Base-by-base conservation (phyloP, 78 protist genomes). In the Dictyostelium brefeldianum region DNA sequence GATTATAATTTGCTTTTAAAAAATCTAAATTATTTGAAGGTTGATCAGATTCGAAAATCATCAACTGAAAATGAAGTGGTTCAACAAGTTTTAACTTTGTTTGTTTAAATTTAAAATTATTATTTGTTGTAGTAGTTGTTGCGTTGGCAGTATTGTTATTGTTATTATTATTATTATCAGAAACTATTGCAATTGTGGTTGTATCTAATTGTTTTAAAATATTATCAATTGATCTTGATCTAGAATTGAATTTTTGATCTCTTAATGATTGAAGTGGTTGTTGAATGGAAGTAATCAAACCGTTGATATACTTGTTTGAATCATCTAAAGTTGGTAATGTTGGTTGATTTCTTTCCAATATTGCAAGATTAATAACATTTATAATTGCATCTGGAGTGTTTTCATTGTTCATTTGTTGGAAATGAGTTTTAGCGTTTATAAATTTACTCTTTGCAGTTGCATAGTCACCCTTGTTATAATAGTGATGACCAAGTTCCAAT, bases 341-440 rank as follows among this genome's bases (percentile, higher is more conserved):
- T 62, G 83, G 93, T 1, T 15, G n/a, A 9, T 65, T 47, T 27
- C 36, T 77, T 31, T 77, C 84, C 1, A 87, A 14, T 0, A 65
- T 36, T 1, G 85, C 78, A 11, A 87, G 17, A 50, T 87, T 87
- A 15, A 87, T 9, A 31, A 54, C 3, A 11, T 87, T 87, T 50
- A 87, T 64, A 14, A 87, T 31, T 17, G 93, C 83, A 36, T 87
- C 93, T 29, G 84, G 93, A 65, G 67, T 36, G 41, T 27, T 18
- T 12, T 77, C 18, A 31, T 47, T 87, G 6, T 73, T 22, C 74
- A 87, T 65, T 25, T 31, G 27, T 3, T 77, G 57, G 53, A 87
- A 77, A 11, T 75, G 18, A 5, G 57, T 46, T 51, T 64, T 74
- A 12, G 93, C 93, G 31, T 22, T 50, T 17, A n/a, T 51, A 11